Evolutionary conservation across 164 flowering plant genomes (phyloP), one percentile per base, ranked within the genome.

Genomic region (Nymphaea colorata): DNA sequence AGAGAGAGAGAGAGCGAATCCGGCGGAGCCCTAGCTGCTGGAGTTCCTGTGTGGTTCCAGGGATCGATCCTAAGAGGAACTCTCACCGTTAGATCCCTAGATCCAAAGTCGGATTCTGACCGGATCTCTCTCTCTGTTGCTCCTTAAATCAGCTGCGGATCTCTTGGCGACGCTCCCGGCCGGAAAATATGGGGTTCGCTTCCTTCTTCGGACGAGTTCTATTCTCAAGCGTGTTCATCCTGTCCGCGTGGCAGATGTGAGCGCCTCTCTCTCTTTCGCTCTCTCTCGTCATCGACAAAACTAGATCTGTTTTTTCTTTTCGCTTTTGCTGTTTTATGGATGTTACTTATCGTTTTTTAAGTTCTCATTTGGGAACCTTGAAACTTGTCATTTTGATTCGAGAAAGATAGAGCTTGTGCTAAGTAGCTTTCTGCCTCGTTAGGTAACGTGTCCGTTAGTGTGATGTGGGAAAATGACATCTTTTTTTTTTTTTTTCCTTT

Each of bases 201-300:
- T 80, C 90, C 4, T 86, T 84, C 62, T 73, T 80, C 7, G 90
- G 90, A 17, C 79, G 90, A 73, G 79, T 86, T 42, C 82, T 86
- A 68, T 86, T 86, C 75, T 88, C 73, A 4, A 84, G 88, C 14
- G 70, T 86, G 25, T 84, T 86, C 76, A 68, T 84, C 43, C 80
- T 84, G 68, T 77, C 85, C 43, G 88, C 90, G 47, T 84, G 82
- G 80, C 88, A 83, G 82, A 79, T 77, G 90, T 86, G 82, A 74
- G 66, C 36, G 41, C 65, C 42, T 45, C 17, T 25, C 36, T 43
- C 17, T 62, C 43, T 69, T n/a, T n/a, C n/a, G n/a, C 59, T 42
- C 17, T 16, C 41, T 18, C 17, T 45, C 17, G 4, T 15, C 3
- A 3, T 51, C 57, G 57, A 47, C 11, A 12, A 47, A 25, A 25